Percentiles rank a stretch among this genome's conserved stretches.
Conservation (phyloP, 768 basidiomycete species). For the Russula foetens region DNA sequence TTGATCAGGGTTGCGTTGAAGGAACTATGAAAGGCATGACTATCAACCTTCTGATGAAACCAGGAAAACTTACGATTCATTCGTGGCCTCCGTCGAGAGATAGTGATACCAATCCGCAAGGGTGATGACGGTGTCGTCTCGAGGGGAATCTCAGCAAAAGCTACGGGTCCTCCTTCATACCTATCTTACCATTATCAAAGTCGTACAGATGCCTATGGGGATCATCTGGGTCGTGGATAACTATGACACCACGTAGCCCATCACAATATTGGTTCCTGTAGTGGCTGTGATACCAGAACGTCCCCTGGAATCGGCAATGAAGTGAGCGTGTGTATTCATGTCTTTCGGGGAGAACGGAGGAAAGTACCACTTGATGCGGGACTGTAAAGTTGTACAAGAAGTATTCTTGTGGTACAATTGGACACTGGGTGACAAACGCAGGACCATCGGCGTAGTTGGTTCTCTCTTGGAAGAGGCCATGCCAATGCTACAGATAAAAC, state of each 20-base stretch:
- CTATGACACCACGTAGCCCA: constrained; percentile 33
- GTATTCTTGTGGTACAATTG: constrained; percentile 31
- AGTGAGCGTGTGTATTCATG: background rate
- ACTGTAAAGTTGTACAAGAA: constrained; percentile 34
- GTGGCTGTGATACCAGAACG: constrained; percentile 40
- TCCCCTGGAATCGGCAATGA: constrained; percentile 13
- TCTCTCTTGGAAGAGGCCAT: constrained; percentile 19
- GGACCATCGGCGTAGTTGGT: constrained; percentile 20
- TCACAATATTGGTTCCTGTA: constrained; percentile 34
- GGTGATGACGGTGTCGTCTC: constrained; percentile 41
- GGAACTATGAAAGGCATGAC: constrained; percentile 1
- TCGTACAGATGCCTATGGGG: constrained; percentile 26
- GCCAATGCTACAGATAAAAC: constrained; percentile 16
- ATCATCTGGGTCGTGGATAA: constrained; percentile 28
- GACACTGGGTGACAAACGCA: constrained; percentile 33
- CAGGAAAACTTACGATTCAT: background rate
- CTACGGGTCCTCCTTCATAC: too few relatives aligned
- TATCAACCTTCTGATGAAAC: too few relatives aligned
- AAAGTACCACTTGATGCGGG: constrained; percentile 26
- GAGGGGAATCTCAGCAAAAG: background rate
- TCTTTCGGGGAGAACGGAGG: background rate
- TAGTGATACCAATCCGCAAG: constrained; percentile 35
- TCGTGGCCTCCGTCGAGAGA: background rate
- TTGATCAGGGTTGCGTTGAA: constrained; percentile 38
- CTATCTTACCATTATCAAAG: constrained; percentile 25